Evolutionary conservation across 352 stramenopile genomes (phyloP).

Genomic region (Pythium apleroticum): DNA sequence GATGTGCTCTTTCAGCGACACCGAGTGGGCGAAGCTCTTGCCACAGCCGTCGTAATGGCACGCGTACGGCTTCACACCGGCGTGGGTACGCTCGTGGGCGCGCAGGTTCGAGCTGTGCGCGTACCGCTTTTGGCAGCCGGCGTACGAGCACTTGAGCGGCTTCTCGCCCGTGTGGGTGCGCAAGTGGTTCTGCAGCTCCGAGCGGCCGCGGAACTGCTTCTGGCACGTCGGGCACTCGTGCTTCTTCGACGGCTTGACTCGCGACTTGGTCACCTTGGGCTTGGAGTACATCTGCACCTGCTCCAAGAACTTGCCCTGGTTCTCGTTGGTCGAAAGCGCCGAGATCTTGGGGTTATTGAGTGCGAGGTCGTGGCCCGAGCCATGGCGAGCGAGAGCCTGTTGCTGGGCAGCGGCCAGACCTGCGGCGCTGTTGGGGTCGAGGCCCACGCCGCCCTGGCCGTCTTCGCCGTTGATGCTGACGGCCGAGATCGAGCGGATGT

Average conservation of each 20-base stretch:
- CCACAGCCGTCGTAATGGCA: slow-evolving; percentile 89
- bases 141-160: slow-evolving; percentile 86
- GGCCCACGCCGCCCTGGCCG: slow-evolving; percentile 1
- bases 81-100: slow-evolving; percentile 91
- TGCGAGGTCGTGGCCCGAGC: slow-evolving; percentile 34
- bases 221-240: slow-evolving; percentile 84
- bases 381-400: slow-evolving; percentile 28
- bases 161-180: slow-evolving; percentile 91
- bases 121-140: slow-evolving; percentile 87
- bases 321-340: slow-evolving; percentile 68
- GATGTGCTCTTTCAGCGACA: slow-evolving; percentile 92
- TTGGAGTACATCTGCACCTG: slow-evolving; percentile 90
- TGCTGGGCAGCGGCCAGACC: slow-evolving; percentile 27
- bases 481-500: slow-evolving; percentile 72
- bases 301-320: slow-evolving; percentile 85
- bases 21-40: slow-evolving; percentile 90
- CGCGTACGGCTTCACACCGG: slow-evolving; percentile 88
- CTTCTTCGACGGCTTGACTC: slow-evolving; percentile 85
- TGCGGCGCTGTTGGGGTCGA: slow-evolving; percentile 19
- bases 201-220: slow-evolving; percentile 84
- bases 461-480: slow-evolving; percentile 33
- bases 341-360: slow-evolving; percentile 75
- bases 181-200: slow-evolving; percentile 87
- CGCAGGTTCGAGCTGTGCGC: slow-evolving; percentile 89
- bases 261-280: slow-evolving; percentile 84